Evolutionary conservation across 805 yeast genomes (phyloP), one percentile per base, ranked within the genome.

Genomic region (Debaryomyces castellii): DNA sequence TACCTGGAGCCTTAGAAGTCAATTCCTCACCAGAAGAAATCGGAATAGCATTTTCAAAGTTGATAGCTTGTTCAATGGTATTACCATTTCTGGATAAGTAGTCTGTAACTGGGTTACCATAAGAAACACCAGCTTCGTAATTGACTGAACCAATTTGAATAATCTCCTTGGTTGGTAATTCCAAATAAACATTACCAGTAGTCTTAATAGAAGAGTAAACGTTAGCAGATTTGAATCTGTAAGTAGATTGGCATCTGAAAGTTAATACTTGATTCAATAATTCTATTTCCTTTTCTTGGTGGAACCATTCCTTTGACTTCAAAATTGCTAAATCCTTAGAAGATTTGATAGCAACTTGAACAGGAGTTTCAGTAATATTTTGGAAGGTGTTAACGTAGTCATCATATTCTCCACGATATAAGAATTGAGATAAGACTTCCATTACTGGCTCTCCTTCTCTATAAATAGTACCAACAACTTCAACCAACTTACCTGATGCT

Each of bases 301-400:
- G 89, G 82, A 95, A 92, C 99, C 99, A 94, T 73, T 94, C 98
- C 78, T 94, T 94, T 21, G 98, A 89, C 62, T 82, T 81, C 68
- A 94, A 79, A 48, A 94, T 89, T 41, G 99, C 97, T 57, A 90
- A 85, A 62, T 94, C 98, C 76, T 89, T 90, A 39, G 88, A 76
- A 41, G 92, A 70, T 51, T 77, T 76, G 62, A 94, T 74, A 30
- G 78, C 64, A 50, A 94, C 75, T 73, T 91, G 86, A 62, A 84
- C 87, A 47, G 97, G 96, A 50, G 89, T 83, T 73, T 94, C 98
- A 46, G 81, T 74, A 51, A 80, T 81, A 71, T 88, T 87, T 70
- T 88, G 85, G 83, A 94, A 94, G 36, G 98, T 89, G 76, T 90
- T 89, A 64, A 85, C 87, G 65, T 79, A 94, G 71, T 94, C 99